Evolutionary conservation across 306 rosid species (phyloP).

Genomic region (Cucurbita ficifolia): DNA sequence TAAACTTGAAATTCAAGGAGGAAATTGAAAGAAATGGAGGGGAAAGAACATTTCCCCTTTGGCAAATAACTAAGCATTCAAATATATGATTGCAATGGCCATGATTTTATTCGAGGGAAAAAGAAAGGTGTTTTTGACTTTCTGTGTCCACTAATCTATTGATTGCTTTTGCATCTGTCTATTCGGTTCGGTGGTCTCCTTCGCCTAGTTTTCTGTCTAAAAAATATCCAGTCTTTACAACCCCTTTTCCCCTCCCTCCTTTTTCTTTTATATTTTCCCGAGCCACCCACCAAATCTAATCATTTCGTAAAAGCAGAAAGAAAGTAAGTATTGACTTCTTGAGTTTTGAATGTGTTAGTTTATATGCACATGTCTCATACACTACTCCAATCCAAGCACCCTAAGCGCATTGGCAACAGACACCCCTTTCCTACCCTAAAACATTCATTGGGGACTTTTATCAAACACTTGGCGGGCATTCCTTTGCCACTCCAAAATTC

Average conservation of each 20-base stretch:
- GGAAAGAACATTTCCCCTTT: not conserved
- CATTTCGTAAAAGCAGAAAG: conserved; percentile 2
- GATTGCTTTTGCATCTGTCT: conserved; percentile 7
- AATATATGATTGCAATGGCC: not conserved
- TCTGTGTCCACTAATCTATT: conserved; percentile 1
- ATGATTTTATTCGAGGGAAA: not conserved
- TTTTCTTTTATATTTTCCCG: conserved; percentile 8
- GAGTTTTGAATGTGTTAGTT: not conserved
- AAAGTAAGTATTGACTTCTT: not conserved
- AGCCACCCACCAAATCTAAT: conserved; percentile 12
- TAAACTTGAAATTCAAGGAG: conserved; percentile 2
- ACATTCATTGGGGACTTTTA: not conserved
- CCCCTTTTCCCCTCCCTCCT: not conserved
- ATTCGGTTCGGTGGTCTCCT: conserved; percentile 12
- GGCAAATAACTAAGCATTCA: conserved; percentile 7
- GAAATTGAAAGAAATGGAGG: not conserved
- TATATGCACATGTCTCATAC: not conserved
- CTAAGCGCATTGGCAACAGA: not conserved
- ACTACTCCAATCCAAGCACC: not conserved
- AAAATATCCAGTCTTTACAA: not conserved
- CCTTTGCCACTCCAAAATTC: not conserved
- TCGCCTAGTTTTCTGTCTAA: conserved; percentile 1
- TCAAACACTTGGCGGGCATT: not conserved
- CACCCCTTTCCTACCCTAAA: not conserved
- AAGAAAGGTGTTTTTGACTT: not conserved